Base-by-base conservation (phyloP, 768 basidiomycete species). In the Punctularia strigosozonata region DNA sequence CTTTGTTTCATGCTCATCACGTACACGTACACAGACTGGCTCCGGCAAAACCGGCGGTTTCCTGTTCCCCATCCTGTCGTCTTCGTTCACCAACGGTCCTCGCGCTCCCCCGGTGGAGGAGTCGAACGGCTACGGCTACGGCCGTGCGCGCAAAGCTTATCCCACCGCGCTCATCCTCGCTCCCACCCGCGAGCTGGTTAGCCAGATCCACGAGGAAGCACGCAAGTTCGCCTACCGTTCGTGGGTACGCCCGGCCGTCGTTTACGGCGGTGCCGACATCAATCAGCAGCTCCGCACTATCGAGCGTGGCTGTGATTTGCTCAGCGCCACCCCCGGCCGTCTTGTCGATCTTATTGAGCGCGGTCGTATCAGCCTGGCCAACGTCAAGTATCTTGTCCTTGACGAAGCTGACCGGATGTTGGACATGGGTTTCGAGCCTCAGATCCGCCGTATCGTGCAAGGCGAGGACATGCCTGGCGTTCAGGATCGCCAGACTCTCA, bases 401-500 rank as follows among this genome's bases (percentile, higher is more conserved):
- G 95, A 99, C 53, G 95, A 99, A 66, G 95, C 95, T 44, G 95
- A 99, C 69, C 86, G 95, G 54, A 99, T 99, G 95, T 75, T 99
- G 55, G 95, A 99, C 69, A 99, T 99, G 95, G 95, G 95, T 81
- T 99, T 99, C 71, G 95, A 99, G 63, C 95, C 95, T 40, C 95
- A 98, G 65, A 99, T 99, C 54, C 77, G 95, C 46, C 76, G 90
- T 23, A 99, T 99, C 55, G 95, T 99, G 15, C 88, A 99, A 61
- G 86, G 87, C 50, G 90, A 91, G 54, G 95, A 99, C 58, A 99
- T 99, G 95, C 90, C 95, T n/a, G 83, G 80, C 33, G 77, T 82
- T 12, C 63, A 72, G 20, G 79, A 90, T 10, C 85, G 95, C 45
- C 95, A 98, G 58, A 99, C 95, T 2, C 84, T 99, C 64, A 99